phyloP scores from a whole-genome alignment of 2,329 filamentous ascomycete species.

The Talaromyces amestolkiae region DNA sequence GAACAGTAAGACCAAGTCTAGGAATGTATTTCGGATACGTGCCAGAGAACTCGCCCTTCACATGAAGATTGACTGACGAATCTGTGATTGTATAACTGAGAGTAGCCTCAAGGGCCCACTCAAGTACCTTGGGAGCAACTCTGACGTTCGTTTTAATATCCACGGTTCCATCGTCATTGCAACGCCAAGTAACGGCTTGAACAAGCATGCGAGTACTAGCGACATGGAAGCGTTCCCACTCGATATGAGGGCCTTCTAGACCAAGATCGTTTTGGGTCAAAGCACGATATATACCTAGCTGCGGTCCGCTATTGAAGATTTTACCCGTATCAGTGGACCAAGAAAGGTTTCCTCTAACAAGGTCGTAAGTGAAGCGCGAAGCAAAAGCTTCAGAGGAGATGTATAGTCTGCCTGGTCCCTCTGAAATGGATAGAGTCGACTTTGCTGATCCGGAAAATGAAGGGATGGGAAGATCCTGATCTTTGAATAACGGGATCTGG shows the following conservation, averaged over 20 bases:
- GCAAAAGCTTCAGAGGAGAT: conserved; percentile 16
- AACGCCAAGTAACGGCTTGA: conserved; percentile 15
- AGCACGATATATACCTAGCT: conserved; percentile 51
- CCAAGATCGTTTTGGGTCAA: conserved; percentile 34
- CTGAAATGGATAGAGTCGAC: neutral
- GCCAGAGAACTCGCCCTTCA: conserved; percentile 33
- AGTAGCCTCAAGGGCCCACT: conserved; percentile 24
- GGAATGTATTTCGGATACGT: conserved; percentile 21
- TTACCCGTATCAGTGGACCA: conserved; percentile 39
- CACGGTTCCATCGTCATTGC: conserved; percentile 9
- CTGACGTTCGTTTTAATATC: conserved; percentile 21
- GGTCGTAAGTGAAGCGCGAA: conserved; percentile 37
- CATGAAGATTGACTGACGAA: conserved; percentile 15
- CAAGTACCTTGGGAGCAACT: conserved; percentile 26
- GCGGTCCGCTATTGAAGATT: conserved; percentile 26
- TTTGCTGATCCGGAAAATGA: neutral
- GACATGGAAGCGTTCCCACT: conserved; percentile 28
- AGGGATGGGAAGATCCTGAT: neutral
- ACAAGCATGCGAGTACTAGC: neutral
- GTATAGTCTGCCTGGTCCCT: neutral
- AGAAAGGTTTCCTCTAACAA: neutral
- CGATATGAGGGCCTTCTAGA: conserved; percentile 31
- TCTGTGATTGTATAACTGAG: conserved; percentile 22
- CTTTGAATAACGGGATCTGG: conserved; percentile 33
- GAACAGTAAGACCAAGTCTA: conserved; percentile 23